A percentile compares a stretch with the other conserved stretches of the same genome.
Evolutionary conservation across 2,329 filamentous ascomycete genomes (phyloP).

Genomic region (Phyllosticta paracitricarpa): DNA sequence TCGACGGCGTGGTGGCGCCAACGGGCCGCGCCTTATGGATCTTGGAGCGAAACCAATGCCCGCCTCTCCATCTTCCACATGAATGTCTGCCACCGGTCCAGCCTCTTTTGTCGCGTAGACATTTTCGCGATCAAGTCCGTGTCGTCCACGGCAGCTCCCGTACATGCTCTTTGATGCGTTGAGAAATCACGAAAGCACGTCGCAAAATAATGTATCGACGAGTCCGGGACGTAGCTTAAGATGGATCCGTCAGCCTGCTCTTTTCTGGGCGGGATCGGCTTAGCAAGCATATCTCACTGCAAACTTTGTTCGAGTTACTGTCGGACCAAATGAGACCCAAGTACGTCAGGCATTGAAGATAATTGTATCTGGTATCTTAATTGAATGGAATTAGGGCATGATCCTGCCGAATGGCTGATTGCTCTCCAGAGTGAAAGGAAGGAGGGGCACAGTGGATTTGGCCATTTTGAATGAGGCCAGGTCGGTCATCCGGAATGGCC

Average conservation of each 20-base stretch:
- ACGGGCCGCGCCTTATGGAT: background rate
- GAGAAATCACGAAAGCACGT: too few species aligned
- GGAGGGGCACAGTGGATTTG: background rate
- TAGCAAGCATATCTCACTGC: background rate
- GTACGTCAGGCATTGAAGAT: background rate
- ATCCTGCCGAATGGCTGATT: background rate
- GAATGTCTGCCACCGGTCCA: too few species aligned
- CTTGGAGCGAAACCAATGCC: background rate
- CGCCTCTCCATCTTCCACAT: background rate
- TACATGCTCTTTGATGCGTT: too few species aligned
- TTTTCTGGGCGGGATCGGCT: too few species aligned
- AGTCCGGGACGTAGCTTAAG: too few species aligned
- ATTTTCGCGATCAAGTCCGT: too few species aligned
- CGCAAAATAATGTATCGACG: too few species aligned
- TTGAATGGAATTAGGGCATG: background rate
- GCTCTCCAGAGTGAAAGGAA: background rate
- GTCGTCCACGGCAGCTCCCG: too few species aligned
- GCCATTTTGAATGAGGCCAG: background rate
- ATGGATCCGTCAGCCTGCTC: too few species aligned
- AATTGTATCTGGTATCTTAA: background rate
- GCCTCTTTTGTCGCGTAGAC: too few species aligned
- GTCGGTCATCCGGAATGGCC: background rate
- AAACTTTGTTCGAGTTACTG: background rate
- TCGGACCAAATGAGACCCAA: background rate
- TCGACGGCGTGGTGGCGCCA: conserved; percentile 1